A percentile compares a stretch with the other conserved stretches of the same genome.
Conservation (phyloP, 345 rosid genomes). For the Ailanthus altissimus region DNA sequence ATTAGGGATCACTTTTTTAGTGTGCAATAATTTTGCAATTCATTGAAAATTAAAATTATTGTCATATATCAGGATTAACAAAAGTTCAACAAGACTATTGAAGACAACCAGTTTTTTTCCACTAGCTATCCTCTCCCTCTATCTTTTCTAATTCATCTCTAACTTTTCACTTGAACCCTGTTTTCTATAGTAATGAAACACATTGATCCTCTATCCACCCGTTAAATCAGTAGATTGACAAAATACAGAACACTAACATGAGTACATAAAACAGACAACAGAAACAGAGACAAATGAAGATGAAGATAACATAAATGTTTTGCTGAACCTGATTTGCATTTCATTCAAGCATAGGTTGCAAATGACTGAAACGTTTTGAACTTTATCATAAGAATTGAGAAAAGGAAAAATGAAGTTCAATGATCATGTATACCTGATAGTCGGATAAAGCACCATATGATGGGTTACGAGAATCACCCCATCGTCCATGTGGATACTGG, state of each 20-base stretch:
- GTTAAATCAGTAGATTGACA: neutral
- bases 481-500: slow-evolving; percentile 82
- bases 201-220: neutral
- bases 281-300: neutral
- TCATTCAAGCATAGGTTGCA: neutral
- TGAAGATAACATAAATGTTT: neutral
- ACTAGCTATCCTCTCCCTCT: neutral
- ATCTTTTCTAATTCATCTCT: neutral
- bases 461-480: slow-evolving; percentile 92
- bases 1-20: neutral
- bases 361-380: neutral
- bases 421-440: slow-evolving; percentile 59
- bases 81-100: neutral
- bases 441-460: slow-evolving; percentile 84
- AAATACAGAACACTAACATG: neutral
- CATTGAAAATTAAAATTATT: neutral
- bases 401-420: neutral
- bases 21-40: neutral
- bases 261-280: neutral
- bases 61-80: neutral
- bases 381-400: neutral
- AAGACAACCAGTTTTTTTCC: neutral
- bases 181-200: neutral
- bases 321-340: neutral
- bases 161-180: neutral